Percentiles rank a stretch among this genome's conserved stretches.
Evolutionary conservation across 1,284 basidiomycete species (phyloP).

Genomic region (Pseudozyma hubeiensis): DNA sequence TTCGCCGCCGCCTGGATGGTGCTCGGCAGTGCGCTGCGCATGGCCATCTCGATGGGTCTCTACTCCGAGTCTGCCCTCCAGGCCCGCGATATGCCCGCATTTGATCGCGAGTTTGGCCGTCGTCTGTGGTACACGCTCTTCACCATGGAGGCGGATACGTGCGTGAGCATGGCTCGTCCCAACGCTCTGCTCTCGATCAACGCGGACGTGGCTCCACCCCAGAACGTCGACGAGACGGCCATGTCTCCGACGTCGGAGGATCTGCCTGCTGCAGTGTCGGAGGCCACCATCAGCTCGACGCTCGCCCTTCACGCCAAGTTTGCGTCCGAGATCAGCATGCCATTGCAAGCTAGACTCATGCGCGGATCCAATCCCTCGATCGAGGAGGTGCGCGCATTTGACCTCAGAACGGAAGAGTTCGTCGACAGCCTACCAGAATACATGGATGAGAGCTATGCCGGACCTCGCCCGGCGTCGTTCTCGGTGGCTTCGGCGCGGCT

Average conservation of each 20-base stretch:
- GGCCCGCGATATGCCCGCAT: slow-evolving; percentile 37
- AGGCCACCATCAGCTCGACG: slow-evolving; percentile 45
- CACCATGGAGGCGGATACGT: slow-evolving; percentile 53
- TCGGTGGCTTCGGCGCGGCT: slow-evolving; percentile 42
- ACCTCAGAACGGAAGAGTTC: slow-evolving; percentile 49
- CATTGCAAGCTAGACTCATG: slow-evolving; percentile 43
- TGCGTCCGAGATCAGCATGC: slow-evolving; percentile 49
- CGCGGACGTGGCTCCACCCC: slow-evolving; percentile 42
- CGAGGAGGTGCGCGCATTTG: slow-evolving; percentile 49
- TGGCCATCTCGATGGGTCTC: slow-evolving; percentile 52
- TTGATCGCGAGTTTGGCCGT: slow-evolving; percentile 48
- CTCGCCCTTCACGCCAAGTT: slow-evolving; percentile 46
- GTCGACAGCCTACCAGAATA: slow-evolving; percentile 45
- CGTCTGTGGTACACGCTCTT: slow-evolving; percentile 51
- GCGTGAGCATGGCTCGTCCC: slow-evolving; percentile 49
- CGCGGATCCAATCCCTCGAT: slow-evolving; percentile 42
- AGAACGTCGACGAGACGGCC: slow-evolving; percentile 48
- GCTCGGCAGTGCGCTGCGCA: slow-evolving; percentile 50
- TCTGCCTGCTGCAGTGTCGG: slow-evolving; percentile 33
- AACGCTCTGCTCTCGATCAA: slow-evolving; percentile 45
- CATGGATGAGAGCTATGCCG: slow-evolving; percentile 40
- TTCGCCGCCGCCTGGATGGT: slow-evolving; percentile 49
- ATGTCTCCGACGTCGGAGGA: slow-evolving; percentile 40
- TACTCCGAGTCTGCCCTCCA: slow-evolving; percentile 43
- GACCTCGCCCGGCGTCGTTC: slow-evolving; percentile 40